Evolutionary conservation across 805 yeast genomes (phyloP).

Genomic region (Hagleromyces aurorensis): DNA sequence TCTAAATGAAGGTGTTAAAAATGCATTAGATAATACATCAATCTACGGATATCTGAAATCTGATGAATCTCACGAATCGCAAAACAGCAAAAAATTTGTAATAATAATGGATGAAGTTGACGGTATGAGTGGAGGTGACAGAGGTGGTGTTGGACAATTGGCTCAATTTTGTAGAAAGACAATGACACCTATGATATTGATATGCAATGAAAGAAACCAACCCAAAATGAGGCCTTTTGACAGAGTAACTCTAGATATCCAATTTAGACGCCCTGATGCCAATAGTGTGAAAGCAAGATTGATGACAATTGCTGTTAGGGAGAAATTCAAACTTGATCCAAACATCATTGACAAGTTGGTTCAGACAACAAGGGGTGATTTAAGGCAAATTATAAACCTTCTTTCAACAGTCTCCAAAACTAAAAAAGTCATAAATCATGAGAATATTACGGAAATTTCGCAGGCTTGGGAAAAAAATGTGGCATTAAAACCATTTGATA

Average conservation of each 20-base stretch:
- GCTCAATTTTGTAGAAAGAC: slow-evolving; percentile 82
- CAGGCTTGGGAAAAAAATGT: slow-evolving; percentile 82
- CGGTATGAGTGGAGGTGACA: slow-evolving; percentile 98
- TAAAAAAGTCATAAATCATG: slow-evolving; percentile 46
- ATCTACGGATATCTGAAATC: slow-evolving; percentile 65
- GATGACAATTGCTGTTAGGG: slow-evolving; percentile 85
- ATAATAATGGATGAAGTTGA: slow-evolving; percentile 98
- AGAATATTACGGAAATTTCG: slow-evolving; percentile 54
- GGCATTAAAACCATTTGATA: slow-evolving; percentile 88
- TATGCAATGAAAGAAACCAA: slow-evolving; percentile 85
- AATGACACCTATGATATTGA: slow-evolving; percentile 80
- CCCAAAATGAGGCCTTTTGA: slow-evolving; percentile 98
- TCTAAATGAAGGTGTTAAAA: slow-evolving; percentile 58
- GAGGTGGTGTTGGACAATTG: slow-evolving; percentile 95
- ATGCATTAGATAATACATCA: slow-evolving; percentile 72
- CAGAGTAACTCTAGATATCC: slow-evolving; percentile 65
- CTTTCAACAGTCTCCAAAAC: slow-evolving; percentile 79
- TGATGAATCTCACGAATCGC: slow-evolving; percentile 19
- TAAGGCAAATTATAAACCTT: slow-evolving; percentile 86
- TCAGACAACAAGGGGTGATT: slow-evolving; percentile 79
- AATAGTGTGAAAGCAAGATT: slow-evolving; percentile 72
- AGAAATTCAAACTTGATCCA: slow-evolving; percentile 72
- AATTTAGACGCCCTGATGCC: slow-evolving; percentile 85
- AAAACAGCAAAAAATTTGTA: slow-evolving; percentile 54
- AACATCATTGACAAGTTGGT: slow-evolving; percentile 76